These are phyloP conservation scores for Thalassiosira sp. DNA, from an alignment of 352 stramenopile species.

Conservation along the genomic window DNA sequence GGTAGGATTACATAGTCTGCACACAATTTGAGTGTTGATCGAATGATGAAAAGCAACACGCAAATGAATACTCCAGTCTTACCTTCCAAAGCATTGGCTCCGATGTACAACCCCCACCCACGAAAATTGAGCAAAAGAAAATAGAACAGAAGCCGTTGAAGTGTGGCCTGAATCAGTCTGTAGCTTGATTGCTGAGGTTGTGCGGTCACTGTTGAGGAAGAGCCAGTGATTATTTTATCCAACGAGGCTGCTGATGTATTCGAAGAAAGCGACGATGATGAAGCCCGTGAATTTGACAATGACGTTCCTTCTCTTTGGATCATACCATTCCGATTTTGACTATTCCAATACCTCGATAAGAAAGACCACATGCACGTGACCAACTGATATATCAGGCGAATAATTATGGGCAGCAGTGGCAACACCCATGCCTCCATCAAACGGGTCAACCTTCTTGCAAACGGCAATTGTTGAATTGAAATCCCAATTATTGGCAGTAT, in stretches of 20 bases:
- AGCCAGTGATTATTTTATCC: slow-evolving; percentile 1
- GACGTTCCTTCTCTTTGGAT: slow-evolving; percentile 24
- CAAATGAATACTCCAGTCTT: too few species aligned
- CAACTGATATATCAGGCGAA: slow-evolving; percentile 51
- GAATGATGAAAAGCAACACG: too few species aligned
- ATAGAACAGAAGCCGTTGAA: slow-evolving; percentile 57
- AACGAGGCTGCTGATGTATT: slow-evolving; percentile 6
- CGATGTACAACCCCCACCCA: slow-evolving; percentile 61
- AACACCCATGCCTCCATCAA: slow-evolving; percentile 74
- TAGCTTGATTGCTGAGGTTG: slow-evolving; percentile 2
- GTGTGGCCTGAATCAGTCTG: slow-evolving; percentile 11
- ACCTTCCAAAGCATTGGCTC: slow-evolving; percentile 60
- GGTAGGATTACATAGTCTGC: slow-evolving; percentile 44
- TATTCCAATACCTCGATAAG: slow-evolving; percentile 12
- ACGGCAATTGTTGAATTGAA: slow-evolving; percentile 30
- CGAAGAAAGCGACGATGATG: slow-evolving; percentile 4
- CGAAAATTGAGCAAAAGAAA: slow-evolving; percentile 64
- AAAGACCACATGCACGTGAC: background rate
- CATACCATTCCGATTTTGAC: background rate
- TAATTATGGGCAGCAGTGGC: slow-evolving; percentile 70
- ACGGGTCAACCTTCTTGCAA: slow-evolving; percentile 57
- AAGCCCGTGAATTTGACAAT: slow-evolving; percentile 4
- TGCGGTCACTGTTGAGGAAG: background rate
- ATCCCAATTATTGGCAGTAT: slow-evolving; percentile 29
- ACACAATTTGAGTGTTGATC: too few species aligned